phyloP scores from a whole-genome alignment of 2,329 filamentous ascomycete genomes.

The Neonectria faginata region DNA sequence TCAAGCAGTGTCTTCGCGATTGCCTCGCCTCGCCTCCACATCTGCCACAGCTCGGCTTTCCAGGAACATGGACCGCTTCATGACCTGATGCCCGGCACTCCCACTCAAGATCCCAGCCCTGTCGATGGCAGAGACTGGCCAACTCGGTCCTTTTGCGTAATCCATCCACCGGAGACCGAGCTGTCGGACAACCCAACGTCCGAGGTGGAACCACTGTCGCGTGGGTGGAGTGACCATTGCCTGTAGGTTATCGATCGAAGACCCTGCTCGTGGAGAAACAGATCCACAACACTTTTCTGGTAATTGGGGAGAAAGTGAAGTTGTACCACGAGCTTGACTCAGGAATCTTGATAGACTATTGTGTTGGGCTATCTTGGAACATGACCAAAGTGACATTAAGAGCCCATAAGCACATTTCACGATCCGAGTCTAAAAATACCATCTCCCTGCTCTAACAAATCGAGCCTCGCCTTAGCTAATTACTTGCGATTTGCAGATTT shows the following conservation, averaged over 20 bases:
- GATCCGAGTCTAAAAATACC: not conserved
- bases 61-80: constrained; percentile 7
- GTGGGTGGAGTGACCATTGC: constrained; percentile 14
- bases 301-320: not conserved
- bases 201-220: constrained; percentile 24
- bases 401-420: not conserved
- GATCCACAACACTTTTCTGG: constrained; percentile 6
- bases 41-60: not conserved
- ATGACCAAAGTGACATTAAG: not conserved
- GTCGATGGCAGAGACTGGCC: not conserved
- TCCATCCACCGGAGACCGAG: constrained; percentile 18
- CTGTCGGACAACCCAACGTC: constrained; percentile 15
- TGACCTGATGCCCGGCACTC: constrained; percentile 21
- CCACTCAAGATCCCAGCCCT: not conserved
- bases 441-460: not conserved
- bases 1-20: not conserved
- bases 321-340: not conserved
- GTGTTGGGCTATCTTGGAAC: not conserved
- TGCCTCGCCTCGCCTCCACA: constrained; percentile 1
- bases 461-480: not conserved
- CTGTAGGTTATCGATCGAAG: constrained; percentile 20
- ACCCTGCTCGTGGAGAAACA: constrained; percentile 1
- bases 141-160: constrained; percentile 25
- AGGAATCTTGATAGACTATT: too few species aligned
- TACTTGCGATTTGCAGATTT: constrained; percentile 3